Percentiles rank a stretch among this genome's conserved stretches.
Evolutionary conservation across 106 monocot genomes (phyloP).

Genomic region (Dendrobium chrysotoxum): DNA sequence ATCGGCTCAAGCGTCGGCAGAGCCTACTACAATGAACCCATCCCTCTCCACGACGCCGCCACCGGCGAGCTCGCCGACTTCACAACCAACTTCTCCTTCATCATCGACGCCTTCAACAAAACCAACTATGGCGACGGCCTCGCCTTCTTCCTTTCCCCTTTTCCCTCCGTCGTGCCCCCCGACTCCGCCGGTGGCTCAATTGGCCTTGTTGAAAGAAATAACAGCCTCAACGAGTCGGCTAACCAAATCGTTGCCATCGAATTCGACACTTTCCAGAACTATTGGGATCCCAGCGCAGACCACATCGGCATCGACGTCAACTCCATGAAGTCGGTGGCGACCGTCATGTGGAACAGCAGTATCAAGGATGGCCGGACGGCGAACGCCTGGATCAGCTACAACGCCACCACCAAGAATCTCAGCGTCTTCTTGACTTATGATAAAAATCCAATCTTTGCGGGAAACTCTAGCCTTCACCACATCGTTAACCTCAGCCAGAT

Average conservation of each 20-base stretch:
- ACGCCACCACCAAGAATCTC: constrained; percentile 25
- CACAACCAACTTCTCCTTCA: constrained; percentile 59
- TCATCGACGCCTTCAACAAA: constrained; percentile 20
- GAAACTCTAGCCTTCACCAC: constrained; percentile 22
- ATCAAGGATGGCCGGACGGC: constrained; percentile 21
- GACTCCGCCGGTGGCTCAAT: constrained; percentile 37
- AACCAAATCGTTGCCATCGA: no score
- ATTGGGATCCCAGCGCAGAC: constrained; percentile 36
- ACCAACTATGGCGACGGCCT: constrained; percentile 39
- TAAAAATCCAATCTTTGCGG: constrained; percentile 12
- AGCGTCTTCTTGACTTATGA: constrained; percentile 36
- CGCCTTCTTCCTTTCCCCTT: constrained; percentile 65
- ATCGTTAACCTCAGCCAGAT: constrained; percentile 26
- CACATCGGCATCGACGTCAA: constrained; percentile 67
- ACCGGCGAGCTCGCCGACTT: constrained; percentile 29
- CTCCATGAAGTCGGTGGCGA: constrained; percentile 23
- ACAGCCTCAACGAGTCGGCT: neutral
- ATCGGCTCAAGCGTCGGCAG: constrained; percentile 38
- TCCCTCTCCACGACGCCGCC: constrained; percentile 26
- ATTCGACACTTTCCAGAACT: constrained; percentile 47
- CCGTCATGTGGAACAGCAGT: constrained; percentile 22
- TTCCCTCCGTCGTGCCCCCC: constrained; percentile 20
- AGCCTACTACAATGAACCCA: constrained; percentile 23
- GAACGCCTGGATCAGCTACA: constrained; percentile 46
- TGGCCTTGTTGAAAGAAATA: constrained; percentile 30